Conservation (phyloP, 1,139 yeast genomes). For the Candida pseudocylindracea region DNA sequence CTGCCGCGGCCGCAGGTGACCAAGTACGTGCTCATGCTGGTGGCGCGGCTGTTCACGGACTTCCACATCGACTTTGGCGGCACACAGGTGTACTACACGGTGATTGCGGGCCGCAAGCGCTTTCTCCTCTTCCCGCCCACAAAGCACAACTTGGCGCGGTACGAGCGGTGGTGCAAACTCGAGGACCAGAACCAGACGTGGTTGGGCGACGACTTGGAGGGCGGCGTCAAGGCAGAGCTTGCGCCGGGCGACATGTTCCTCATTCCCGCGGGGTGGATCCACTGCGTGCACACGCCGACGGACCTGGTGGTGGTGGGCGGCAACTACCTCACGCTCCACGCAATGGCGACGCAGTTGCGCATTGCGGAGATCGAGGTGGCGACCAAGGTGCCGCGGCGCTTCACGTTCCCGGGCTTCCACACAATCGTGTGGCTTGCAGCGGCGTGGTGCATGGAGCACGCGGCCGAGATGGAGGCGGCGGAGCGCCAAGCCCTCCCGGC, state of each 20-base stretch:
- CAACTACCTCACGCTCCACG: constrained; percentile 48
- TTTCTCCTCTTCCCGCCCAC: constrained; percentile 73
- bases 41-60: constrained; percentile 60
- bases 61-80: constrained; percentile 89
- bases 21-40: constrained; percentile 78
- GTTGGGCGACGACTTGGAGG: constrained; percentile 29
- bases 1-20: constrained; percentile 44
- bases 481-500: no score
- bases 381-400: constrained; percentile 56
- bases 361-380: constrained; percentile 38
- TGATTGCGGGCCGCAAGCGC: constrained; percentile 47
- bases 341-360: constrained; percentile 36
- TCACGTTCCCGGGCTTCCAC: constrained; percentile 59
- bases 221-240: constrained; percentile 46
- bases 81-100: constrained; percentile 75
- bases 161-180: constrained; percentile 53
- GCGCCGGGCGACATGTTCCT: constrained; percentile 53
- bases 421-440: constrained; percentile 42
- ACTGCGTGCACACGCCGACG: constrained; percentile 64
- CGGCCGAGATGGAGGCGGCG: no score
- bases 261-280: constrained; percentile 89
- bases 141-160: constrained; percentile 28
- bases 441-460: no score
- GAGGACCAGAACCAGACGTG: constrained; percentile 42
- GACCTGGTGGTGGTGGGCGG: constrained; percentile 81